A percentile compares a stretch with the other conserved stretches of the same genome.
phyloP scores from a whole-genome alignment of 2,329 filamentous ascomycete genomes.

The Colletotrichum sublineola region DNA sequence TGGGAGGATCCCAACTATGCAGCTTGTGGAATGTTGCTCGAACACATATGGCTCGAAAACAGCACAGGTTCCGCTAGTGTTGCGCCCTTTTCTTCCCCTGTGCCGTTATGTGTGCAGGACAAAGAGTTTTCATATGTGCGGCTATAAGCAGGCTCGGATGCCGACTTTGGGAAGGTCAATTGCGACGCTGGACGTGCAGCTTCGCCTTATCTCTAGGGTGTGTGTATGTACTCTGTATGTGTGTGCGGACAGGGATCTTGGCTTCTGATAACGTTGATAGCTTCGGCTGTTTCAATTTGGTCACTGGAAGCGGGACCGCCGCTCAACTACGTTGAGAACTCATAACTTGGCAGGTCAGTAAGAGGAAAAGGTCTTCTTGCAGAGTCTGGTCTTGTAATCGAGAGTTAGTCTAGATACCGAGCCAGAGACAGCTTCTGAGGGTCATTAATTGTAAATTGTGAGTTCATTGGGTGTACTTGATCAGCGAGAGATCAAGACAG shows the following conservation, averaged over 20 bases:
- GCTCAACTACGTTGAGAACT: too few relatives aligned
- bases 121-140: neutral
- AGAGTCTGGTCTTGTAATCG: too few relatives aligned
- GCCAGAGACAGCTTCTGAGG: neutral
- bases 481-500: fast-evolving
- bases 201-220: slow-evolving; percentile 30
- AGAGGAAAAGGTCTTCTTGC: neutral
- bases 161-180: slow-evolving; percentile 38
- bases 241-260: slow-evolving; percentile 26
- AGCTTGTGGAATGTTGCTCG: neutral
- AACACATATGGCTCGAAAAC: neutral
- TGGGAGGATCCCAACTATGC: neutral
- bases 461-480: too few relatives aligned
- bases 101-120: neutral
- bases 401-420: neutral
- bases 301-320: neutral
- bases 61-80: neutral
- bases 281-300: neutral
- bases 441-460: neutral
- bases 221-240: neutral
- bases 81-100: neutral
- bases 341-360: neutral
- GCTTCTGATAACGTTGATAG: slow-evolving; percentile 23
- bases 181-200: slow-evolving; percentile 31
- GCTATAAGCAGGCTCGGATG: slow-evolving; percentile 30